Percentiles rank a stretch among this genome's conserved stretches.
Evolutionary conservation across 2,329 filamentous ascomycete genomes (phyloP).

Genomic region (Cryphonectria naterciae): DNA sequence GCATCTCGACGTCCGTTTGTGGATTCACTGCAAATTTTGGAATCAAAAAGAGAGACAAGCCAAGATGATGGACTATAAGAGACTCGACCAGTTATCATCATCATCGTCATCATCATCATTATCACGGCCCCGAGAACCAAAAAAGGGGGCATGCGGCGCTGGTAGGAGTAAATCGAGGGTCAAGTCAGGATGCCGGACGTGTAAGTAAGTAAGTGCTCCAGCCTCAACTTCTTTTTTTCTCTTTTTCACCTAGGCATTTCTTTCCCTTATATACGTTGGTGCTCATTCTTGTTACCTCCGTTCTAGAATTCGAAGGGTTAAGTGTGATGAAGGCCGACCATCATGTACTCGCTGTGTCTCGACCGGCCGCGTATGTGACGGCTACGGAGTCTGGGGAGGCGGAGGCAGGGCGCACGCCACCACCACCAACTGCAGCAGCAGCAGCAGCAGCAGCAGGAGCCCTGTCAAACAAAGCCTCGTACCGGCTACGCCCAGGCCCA

Average conservation of each 20-base stretch:
- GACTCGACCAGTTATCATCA: neutral
- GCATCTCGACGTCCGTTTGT: neutral
- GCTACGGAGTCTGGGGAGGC: conserved; percentile 33
- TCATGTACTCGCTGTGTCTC: conserved; percentile 32
- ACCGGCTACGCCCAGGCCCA: conserved; percentile 7
- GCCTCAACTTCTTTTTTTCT: neutral
- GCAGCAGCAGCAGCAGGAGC: neutral
- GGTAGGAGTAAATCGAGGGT: neutral
- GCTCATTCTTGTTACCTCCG: neutral
- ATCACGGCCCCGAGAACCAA: neutral
- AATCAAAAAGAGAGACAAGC: too few species aligned
- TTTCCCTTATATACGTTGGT: neutral
- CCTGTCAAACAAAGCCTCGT: neutral
- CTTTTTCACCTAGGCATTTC: neutral
- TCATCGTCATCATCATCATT: neutral
- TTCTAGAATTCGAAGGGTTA: conserved; percentile 33
- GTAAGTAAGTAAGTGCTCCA: conserved; percentile 9
- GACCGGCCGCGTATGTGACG: conserved; percentile 33
- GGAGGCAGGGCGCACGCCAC: conserved; percentile 10
- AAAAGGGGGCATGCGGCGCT: neutral
- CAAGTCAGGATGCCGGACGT: conserved; percentile 10
- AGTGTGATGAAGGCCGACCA: conserved; percentile 34
- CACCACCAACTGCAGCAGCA: conserved; percentile 2
- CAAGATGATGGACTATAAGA: neutral
- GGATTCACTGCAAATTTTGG: neutral